phyloP scores from a whole-genome alignment of 495 filamentous ascomycete genomes.

The Penicillium malachiteum region DNA sequence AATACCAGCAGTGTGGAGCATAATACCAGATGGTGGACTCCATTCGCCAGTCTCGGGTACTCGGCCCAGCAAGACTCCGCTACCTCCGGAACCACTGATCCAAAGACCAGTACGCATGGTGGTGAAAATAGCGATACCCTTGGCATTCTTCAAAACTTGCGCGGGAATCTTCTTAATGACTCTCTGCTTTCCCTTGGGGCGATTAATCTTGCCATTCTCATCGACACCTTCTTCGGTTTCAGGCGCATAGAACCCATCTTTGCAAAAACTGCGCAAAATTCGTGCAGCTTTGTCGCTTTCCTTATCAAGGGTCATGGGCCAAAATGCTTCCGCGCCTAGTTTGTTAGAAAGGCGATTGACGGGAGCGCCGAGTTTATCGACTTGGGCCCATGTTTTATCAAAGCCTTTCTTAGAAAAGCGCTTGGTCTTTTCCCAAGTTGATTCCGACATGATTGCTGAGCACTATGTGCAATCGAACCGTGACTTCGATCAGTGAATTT shows the following conservation, averaged over 20 bases:
- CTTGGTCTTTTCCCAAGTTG: constrained; percentile 41
- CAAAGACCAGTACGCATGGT: constrained; percentile 91
- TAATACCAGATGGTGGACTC: constrained; percentile 84
- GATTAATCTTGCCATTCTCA: constrained; percentile 45
- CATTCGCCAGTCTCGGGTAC: constrained; percentile 76
- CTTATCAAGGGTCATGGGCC: constrained; percentile 76
- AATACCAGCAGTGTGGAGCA: constrained; percentile 81
- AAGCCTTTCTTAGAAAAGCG: constrained; percentile 52
- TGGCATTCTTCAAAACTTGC: constrained; percentile 77
- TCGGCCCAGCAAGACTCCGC: constrained; percentile 76
- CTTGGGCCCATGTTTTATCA: constrained; percentile 52
- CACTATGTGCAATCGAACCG: neutral
- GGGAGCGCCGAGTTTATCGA: constrained; percentile 61
- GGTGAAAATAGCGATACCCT: constrained; percentile 87
- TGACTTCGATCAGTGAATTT: too few species aligned
- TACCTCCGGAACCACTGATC: constrained; percentile 80
- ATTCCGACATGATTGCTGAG: constrained; percentile 29
- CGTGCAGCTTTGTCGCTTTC: constrained; percentile 82
- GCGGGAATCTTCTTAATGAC: constrained; percentile 81
- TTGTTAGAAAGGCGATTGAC: constrained; percentile 73
- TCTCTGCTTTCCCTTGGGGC: constrained; percentile 63
- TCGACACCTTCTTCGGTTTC: constrained; percentile 31
- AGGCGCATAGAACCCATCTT: constrained; percentile 62
- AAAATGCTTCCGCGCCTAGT: constrained; percentile 75
- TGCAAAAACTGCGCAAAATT: constrained; percentile 78